phyloP scores from a whole-genome alignment of 768 basidiomycete species.

The Rhizopogon rudus region DNA sequence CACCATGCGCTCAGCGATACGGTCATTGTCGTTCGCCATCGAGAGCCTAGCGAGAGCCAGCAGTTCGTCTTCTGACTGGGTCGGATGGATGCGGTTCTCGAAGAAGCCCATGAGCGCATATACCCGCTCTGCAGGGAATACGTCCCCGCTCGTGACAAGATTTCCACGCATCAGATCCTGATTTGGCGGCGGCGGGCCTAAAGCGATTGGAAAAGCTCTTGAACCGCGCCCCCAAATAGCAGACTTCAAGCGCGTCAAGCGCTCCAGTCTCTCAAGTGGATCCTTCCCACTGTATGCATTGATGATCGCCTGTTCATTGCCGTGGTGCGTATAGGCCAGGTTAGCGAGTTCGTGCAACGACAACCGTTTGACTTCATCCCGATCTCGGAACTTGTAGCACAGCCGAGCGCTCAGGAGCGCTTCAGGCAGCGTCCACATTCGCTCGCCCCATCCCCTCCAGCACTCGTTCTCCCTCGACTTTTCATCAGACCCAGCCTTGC shows the following conservation, averaged over 20 bases:
- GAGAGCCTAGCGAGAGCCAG: constrained; percentile 14
- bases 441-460: constrained; percentile 14
- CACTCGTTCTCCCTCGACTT: neutral
- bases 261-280: constrained; percentile 12
- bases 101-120: constrained; percentile 20
- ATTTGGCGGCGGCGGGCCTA: no score
- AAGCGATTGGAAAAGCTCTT: constrained; percentile 6
- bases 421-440: constrained; percentile 9
- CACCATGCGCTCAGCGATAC: constrained; percentile 18
- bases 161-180: neutral
- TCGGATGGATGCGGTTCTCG: constrained; percentile 15
- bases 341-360: constrained; percentile 8
- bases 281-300: constrained; percentile 6
- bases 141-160: neutral
- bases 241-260: constrained; percentile 10
- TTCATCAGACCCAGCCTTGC: constrained; percentile 1
- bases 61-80: constrained; percentile 7
- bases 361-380: neutral
- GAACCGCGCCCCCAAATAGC: constrained; percentile 16
- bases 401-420: constrained; percentile 2
- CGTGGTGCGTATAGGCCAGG: constrained; percentile 9
- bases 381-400: constrained; percentile 6
- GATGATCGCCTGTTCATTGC: constrained; percentile 10
- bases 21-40: constrained; percentile 19
- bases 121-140: constrained; percentile 13